These are phyloP conservation scores for Coemansia sp. DNA, from an alignment of 192 early-diverging fungal species.

Conservation along the genomic window DNA sequence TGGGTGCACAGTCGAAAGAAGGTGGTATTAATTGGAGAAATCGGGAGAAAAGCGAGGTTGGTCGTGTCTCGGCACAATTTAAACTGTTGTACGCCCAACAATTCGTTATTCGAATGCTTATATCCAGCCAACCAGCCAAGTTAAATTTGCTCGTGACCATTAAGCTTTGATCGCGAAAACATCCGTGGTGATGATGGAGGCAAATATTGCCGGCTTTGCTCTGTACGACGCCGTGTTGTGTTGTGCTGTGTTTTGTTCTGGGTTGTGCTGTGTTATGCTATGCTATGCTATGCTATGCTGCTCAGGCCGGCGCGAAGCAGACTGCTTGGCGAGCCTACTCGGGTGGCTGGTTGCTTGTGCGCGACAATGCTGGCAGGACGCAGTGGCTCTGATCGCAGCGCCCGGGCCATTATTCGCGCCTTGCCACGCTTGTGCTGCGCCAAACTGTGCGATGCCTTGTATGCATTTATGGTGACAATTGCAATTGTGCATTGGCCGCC, in stretches of 20 bases:
- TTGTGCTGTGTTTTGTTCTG: no score
- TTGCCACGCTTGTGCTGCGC: not conserved
- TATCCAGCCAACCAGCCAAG: no score
- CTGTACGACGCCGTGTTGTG: no score
- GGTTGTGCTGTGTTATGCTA: no score
- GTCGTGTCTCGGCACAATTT: not conserved
- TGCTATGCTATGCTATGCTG: not conserved
- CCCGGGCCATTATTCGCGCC: not conserved
- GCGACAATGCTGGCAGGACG: conserved; percentile 1
- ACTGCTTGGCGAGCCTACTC: not conserved
- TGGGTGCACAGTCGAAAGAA: not conserved
- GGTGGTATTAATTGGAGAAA: not conserved
- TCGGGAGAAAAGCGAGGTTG: not conserved
- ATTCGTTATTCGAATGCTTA: not conserved
- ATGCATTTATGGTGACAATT: not conserved
- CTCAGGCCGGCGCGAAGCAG: not conserved
- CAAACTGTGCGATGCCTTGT: not conserved
- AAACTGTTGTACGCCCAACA: not conserved
- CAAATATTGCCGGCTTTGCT: no score
- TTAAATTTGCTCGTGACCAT: not conserved
- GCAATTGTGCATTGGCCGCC: not conserved
- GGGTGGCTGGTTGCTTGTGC: conserved; percentile 1
- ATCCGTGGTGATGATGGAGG: not conserved
- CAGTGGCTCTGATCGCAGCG: conserved; percentile 1
- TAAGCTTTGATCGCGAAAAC: not conserved